These are phyloP conservation scores for Penicillium silybi DNA, from an alignment of 495 filamentous ascomycete species.

Conservation along the genomic window DNA sequence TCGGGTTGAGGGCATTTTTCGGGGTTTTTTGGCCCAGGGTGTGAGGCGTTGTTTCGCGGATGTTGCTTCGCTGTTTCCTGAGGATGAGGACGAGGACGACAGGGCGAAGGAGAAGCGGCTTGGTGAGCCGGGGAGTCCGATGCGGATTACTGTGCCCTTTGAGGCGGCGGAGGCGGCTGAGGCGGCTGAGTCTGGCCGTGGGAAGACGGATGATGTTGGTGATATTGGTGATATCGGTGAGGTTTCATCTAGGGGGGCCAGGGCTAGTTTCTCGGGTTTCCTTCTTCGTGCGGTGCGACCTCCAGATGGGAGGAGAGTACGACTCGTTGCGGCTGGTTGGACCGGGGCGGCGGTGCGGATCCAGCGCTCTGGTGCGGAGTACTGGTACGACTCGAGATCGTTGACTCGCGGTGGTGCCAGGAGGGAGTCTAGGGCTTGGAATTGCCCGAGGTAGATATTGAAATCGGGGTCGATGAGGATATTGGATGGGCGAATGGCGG, in stretches of 20 bases:
- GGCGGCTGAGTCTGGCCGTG: conserved; percentile 31
- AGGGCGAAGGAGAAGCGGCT: conserved; percentile 34
- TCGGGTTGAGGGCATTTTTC: conserved; percentile 25
- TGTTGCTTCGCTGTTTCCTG: conserved; percentile 4
- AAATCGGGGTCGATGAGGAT: conserved; percentile 70
- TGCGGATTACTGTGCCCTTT: conserved; percentile 39
- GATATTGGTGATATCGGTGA: conserved; percentile 22
- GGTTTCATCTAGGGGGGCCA: conserved; percentile 21
- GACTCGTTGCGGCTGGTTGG: conserved; percentile 2
- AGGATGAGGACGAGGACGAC: conserved; percentile 38
- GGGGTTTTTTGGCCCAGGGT: conserved; percentile 26
- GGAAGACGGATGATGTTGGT: conserved; percentile 18
- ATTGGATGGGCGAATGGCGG: conserved; percentile 80
- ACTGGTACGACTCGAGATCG: conserved; percentile 82
- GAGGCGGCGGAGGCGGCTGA: conserved; percentile 30
- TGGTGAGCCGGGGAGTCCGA: conserved; percentile 32
- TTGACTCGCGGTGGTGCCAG: conserved; percentile 47
- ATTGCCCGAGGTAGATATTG: conserved; percentile 70
- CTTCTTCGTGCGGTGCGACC: conserved; percentile 42
- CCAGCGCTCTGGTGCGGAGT: conserved; percentile 81
- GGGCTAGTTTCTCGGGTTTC: conserved; percentile 21
- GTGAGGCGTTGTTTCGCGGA: conserved; percentile 9
- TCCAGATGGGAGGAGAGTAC: conserved; percentile 40
- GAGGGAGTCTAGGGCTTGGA: conserved; percentile 58
- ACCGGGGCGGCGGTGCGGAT: conserved; percentile 27